phyloP scores from a whole-genome alignment of 1,139 yeast species.

The Lizanozyma gosingica region DNA sequence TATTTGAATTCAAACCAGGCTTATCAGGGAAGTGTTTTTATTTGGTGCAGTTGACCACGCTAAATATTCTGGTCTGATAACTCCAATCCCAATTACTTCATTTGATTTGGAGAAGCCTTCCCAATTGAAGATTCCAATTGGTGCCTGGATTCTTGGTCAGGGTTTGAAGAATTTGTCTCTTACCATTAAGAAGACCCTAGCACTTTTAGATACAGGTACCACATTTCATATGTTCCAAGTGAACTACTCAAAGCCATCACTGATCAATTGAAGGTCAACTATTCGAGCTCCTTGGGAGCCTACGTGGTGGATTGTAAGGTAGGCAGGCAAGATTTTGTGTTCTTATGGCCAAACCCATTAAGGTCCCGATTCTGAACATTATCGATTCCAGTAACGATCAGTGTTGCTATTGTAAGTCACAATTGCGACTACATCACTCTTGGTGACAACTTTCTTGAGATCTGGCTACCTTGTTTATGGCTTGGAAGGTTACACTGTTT shows the following conservation, averaged over 20 bases:
- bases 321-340: neutral
- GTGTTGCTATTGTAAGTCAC: too few relatives aligned
- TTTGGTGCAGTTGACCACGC: slow-evolving; percentile 54
- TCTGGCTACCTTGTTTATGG: slow-evolving; percentile 44
- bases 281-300: neutral
- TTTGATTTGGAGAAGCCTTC: neutral
- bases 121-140: neutral
- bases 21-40: slow-evolving; percentile 35
- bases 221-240: neutral
- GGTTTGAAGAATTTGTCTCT: neutral
- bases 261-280: neutral
- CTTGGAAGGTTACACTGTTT: slow-evolving; percentile 37
- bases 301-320: neutral
- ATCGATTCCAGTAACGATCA: too few relatives aligned
- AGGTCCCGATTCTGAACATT: neutral
- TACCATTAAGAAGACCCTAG: neutral
- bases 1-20: slow-evolving; percentile 38
- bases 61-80: slow-evolving; percentile 39
- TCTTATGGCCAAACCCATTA: neutral
- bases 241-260: neutral
- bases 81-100: slow-evolving; percentile 5
- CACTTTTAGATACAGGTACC: neutral
- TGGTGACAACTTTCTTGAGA: slow-evolving; percentile 43
- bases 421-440: slow-evolving; percentile 16
- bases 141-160: neutral